Base-by-base conservation (phyloP, 306 rosid genomes). In the Cucumis cinereus region DNA sequence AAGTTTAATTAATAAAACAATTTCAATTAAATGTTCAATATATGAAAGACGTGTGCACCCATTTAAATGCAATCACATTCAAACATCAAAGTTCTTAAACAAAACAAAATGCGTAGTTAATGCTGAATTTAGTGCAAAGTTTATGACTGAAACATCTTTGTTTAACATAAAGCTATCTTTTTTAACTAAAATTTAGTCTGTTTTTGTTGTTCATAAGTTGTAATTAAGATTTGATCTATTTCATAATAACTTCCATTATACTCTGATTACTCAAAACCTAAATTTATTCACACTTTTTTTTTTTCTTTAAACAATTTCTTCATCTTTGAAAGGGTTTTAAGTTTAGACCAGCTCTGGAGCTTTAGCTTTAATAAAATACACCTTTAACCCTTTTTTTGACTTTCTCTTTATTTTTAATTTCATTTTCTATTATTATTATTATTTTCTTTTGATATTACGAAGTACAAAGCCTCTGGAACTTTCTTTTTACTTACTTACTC, bases 281-380 rank as follows among this genome's bases (percentile, higher is more conserved):
- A 64, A 64, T 10, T 64, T 20, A 64, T 36, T 64, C 50, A 64
- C 26, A 35, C 10, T 40, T 40, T 7, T 38, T 12, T 62, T 14
- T 36, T 59, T 6, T 17, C 47, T 35, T 1, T 62, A 62, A 62
- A 62, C 49, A 19, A 35, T 61, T 61, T 62, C 8, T 62, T 62
- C 28, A 5, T 6, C 36, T 40, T 10, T 63, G 13, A 61, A 26
- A 33, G 69, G 43, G 69, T 1, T 57, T 58, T 24, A 58, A 7
- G 49, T 63, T 20, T 43, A 20, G 36, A 20, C 13, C 12, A 41
- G 55, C 55, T 41, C 0, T 68, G 15, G 19, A 22, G 45, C 74
- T 68, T 68, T 68, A 68, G 0, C 74, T 68, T 68, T 68, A 68
- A 68, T 23, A 68, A 68, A 68, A 68, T 68, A 50, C 20, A 50